Percentiles rank a stretch among this genome's conserved stretches.
Conservation (phyloP, 306 rosid genomes). For the Ochetophila trinervis region DNA sequence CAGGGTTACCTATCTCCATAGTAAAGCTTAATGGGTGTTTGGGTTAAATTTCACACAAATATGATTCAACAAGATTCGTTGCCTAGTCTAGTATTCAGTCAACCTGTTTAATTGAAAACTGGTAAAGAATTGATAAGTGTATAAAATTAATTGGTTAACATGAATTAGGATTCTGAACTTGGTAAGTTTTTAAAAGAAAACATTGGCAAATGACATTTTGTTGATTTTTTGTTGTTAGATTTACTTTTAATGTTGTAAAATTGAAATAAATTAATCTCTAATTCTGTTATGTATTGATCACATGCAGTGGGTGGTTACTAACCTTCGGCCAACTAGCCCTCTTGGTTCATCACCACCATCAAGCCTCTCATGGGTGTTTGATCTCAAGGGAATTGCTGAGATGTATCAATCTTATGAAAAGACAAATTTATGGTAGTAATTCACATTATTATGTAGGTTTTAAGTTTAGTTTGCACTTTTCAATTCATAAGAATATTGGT, state of each 20-base stretch:
- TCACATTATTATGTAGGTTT: neutral
- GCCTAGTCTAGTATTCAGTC: no score
- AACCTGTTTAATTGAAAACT: no score
- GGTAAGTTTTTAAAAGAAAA: no score
- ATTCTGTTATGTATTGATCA: conserved; percentile 19
- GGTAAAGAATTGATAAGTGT: no score
- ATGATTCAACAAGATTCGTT: no score
- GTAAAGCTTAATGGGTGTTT: no score
- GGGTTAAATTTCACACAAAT: no score
- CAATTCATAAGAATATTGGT: neutral
- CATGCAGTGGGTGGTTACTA: conserved; percentile 92
- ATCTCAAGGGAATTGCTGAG: conserved; percentile 79
- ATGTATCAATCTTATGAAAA: conserved; percentile 92
- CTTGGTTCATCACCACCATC: conserved; percentile 35
- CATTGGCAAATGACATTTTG: neutral
- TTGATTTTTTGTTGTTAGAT: neutral
- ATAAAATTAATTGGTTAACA: no score
- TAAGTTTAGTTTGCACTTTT: neutral
- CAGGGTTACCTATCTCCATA: no score
- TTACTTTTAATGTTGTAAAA: no score
- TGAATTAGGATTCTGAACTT: no score
- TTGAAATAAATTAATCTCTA: neutral
- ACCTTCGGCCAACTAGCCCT: conserved; percentile 60
- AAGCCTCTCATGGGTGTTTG: conserved; percentile 77
- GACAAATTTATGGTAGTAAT: conserved; percentile 70